phyloP scores from a whole-genome alignment of 768 basidiomycete genomes.

The Cystofilobasidium ferigula region DNA sequence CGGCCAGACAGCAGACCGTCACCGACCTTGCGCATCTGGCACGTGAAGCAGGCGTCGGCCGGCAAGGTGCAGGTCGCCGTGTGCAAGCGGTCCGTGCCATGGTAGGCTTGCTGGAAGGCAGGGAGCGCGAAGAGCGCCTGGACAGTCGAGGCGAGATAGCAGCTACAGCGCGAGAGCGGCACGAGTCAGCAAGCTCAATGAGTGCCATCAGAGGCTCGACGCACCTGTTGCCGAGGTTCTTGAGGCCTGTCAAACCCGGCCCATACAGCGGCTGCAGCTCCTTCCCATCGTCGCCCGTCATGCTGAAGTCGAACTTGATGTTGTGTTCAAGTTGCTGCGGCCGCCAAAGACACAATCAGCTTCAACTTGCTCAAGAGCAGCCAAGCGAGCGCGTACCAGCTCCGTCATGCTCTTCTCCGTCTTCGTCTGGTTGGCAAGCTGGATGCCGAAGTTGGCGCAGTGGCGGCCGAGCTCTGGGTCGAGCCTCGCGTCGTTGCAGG shows the following conservation, averaged over 20 bases:
- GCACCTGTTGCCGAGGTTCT: constrained; percentile 84
- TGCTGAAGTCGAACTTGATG: constrained; percentile 81
- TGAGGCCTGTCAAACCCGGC: constrained; percentile 72
- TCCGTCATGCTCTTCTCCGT: constrained; percentile 97
- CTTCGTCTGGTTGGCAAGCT: constrained; percentile 66
- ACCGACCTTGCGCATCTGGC: constrained; percentile 83
- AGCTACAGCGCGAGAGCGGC: constrained; percentile 44
- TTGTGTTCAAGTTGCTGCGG: constrained; percentile 90
- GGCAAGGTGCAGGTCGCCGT: constrained; percentile 51
- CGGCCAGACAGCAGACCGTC: constrained; percentile 88
- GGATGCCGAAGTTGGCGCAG: constrained; percentile 73
- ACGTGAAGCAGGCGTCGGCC: constrained; percentile 80
- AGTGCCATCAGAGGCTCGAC: constrained; percentile 12
- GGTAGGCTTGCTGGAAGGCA: constrained; percentile 64
- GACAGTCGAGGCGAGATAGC: constrained; percentile 92
- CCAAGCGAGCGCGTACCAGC: constrained; percentile 47
- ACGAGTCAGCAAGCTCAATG: not conserved
- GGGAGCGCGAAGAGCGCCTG: constrained; percentile 76
- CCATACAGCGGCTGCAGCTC: constrained; percentile 82
- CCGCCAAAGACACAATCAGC: not conserved
- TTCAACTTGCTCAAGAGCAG: not conserved
- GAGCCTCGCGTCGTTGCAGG: constrained; percentile 68
- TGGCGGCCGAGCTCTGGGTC: constrained; percentile 67
- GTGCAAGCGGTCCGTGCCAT: constrained; percentile 45
- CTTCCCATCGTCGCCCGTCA: constrained; percentile 74